A percentile compares a stretch with the other conserved stretches of the same genome.
These are phyloP conservation scores for Naganishia sp. DNA, from an alignment of 1,284 basidiomycete genomes.

Conservation along the genomic window DNA sequence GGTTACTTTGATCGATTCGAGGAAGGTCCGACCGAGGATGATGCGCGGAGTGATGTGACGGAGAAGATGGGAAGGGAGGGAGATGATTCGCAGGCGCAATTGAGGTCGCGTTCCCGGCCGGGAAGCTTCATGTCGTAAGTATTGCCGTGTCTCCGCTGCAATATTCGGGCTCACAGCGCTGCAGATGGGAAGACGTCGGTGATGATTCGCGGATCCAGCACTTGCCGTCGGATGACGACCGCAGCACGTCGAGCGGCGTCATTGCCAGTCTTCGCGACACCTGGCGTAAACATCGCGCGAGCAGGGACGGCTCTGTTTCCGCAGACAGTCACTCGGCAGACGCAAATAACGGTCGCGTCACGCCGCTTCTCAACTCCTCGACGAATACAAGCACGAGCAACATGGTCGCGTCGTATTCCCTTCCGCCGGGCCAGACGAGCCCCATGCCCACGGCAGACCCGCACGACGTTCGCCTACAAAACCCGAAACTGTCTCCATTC, in stretches of 20 bases:
- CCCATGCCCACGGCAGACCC: slow-evolving; percentile 69
- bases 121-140: slow-evolving; percentile 23
- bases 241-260: slow-evolving; percentile 3
- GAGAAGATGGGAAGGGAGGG: slow-evolving; percentile 5
- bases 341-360: neutral
- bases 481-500: slow-evolving; percentile 83
- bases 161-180: neutral
- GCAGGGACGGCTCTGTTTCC: slow-evolving; percentile 35
- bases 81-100: neutral
- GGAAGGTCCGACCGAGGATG: neutral
- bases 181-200: slow-evolving; percentile 23
- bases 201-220: slow-evolving; percentile 15
- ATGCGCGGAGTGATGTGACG: slow-evolving; percentile 19
- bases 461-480: slow-evolving; percentile 60
- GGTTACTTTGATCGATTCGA: slow-evolving; percentile 20
- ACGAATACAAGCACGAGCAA: slow-evolving; percentile 45
- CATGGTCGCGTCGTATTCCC: slow-evolving; percentile 53
- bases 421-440: slow-evolving; percentile 60
- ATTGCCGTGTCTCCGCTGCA: neutral
- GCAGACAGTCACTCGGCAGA: neutral
- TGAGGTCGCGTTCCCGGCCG: neutral
- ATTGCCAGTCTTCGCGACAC: slow-evolving; percentile 31
- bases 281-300: slow-evolving; percentile 37
- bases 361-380: slow-evolving; percentile 31
- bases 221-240: slow-evolving; percentile 10